phyloP scores from a whole-genome alignment of 179 eudicot genomes.

The Dionaea muscipula region DNA sequence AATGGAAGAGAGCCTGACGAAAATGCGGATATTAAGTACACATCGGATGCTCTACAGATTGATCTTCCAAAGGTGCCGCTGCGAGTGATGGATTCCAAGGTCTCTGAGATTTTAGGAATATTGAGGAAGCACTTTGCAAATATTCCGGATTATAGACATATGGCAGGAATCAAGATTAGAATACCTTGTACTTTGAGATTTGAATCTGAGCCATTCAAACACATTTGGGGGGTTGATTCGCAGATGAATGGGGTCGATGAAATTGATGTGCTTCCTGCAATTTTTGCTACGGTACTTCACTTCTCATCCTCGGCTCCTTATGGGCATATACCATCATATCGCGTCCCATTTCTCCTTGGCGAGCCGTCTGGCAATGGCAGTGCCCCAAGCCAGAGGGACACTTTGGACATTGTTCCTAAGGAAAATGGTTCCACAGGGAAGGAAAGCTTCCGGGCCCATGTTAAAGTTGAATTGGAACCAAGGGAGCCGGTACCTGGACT shows the following conservation, averaged over 20 bases:
- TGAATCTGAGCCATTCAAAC: constrained; percentile 46
- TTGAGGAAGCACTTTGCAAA: constrained; percentile 66
- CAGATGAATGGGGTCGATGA: constrained; percentile 16
- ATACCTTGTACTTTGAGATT: constrained; percentile 64
- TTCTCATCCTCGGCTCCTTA: constrained; percentile 88
- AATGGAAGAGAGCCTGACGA: constrained; percentile 27
- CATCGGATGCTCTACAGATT: constrained; percentile 22
- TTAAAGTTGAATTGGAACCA: constrained; percentile 67
- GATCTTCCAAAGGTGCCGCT: constrained; percentile 57
- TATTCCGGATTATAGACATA: constrained; percentile 76
- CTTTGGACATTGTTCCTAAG: constrained; percentile 48
- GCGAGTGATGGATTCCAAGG: constrained; percentile 88
- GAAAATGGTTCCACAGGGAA: constrained; percentile 28
- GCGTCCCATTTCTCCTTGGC: constrained; percentile 75
- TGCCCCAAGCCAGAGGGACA: constrained; percentile 18
- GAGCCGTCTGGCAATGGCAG: constrained; percentile 26
- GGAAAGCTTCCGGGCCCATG: constrained; percentile 30
- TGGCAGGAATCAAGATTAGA: constrained; percentile 63
- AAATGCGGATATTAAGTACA: constrained; percentile 15
- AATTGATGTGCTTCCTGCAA: constrained; percentile 42
- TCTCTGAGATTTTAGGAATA: constrained; percentile 49
- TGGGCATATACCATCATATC: constrained; percentile 59
- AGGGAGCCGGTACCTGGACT: constrained; percentile 85
- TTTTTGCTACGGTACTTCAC: constrained; percentile 67
- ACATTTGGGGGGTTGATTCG: constrained; percentile 33